These are phyloP conservation scores for Fusarium aywerte DNA, from an alignment of 2,329 filamentous ascomycete genomes.

Conservation along the genomic window DNA sequence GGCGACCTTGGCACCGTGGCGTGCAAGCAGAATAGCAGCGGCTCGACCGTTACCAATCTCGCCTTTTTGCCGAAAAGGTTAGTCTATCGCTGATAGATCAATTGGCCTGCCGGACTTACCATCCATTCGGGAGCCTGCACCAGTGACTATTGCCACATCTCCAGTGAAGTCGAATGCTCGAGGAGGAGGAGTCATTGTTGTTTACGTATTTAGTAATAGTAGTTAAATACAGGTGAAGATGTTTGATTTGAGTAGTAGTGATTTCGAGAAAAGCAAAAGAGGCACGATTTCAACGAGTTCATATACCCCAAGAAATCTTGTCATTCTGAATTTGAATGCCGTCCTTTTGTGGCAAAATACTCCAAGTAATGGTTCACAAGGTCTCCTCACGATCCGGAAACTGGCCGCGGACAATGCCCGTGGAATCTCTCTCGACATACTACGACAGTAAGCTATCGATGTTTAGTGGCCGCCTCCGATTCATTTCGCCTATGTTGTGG, in stretches of 20 bases:
- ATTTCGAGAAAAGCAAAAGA: too few relatives aligned
- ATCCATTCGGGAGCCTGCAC: conserved; percentile 7
- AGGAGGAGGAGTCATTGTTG: conserved; percentile 1
- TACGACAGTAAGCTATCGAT: not conserved
- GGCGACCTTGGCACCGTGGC: conserved; percentile 4
- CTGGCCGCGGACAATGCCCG: not conserved
- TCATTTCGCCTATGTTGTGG: not conserved
- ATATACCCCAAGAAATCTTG: not conserved
- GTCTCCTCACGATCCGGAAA: not conserved
- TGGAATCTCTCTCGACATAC: not conserved
- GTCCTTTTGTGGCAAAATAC: not conserved
- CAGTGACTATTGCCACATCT: conserved; percentile 8
- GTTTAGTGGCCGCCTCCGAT: not conserved
- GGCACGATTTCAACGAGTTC: not conserved
- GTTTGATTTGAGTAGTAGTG: not conserved
- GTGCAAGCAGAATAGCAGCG: conserved; percentile 6
- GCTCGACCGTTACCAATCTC: conserved; percentile 12
- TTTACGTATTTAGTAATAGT: too few relatives aligned
- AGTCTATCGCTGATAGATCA: not conserved
- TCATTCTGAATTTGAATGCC: too few relatives aligned
- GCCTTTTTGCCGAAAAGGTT: not conserved
- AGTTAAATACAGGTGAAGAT: not conserved
- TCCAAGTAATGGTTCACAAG: not conserved
- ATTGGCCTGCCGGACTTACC: not conserved
- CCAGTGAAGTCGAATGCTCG: conserved; percentile 1